These are phyloP conservation scores for Pythium rhizo-oryzae DNA, from an alignment of 352 stramenopile genomes.

Conservation along the genomic window DNA sequence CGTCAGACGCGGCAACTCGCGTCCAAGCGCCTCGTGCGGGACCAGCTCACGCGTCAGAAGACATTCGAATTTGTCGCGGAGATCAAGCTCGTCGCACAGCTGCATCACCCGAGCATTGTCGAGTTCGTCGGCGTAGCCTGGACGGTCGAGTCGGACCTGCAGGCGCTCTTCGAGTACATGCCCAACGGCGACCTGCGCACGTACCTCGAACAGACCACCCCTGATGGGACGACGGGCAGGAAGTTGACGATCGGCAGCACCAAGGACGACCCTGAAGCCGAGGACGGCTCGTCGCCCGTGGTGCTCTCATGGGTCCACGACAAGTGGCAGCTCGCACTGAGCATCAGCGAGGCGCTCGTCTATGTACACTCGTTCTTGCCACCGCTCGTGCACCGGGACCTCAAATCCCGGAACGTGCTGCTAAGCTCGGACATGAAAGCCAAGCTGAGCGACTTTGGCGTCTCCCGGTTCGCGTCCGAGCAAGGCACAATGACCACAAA, in stretches of 20 bases:
- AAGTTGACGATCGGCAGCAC: slow-evolving; percentile 39
- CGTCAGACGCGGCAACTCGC: slow-evolving; percentile 40
- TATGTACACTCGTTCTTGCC: slow-evolving; percentile 66
- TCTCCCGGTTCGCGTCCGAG: slow-evolving; percentile 42
- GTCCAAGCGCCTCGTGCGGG: slow-evolving; percentile 52
- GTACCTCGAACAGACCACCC: slow-evolving; percentile 40
- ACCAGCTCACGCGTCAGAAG: slow-evolving; percentile 44
- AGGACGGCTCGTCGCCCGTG: neutral
- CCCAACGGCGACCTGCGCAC: slow-evolving; percentile 52
- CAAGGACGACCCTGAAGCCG: slow-evolving; percentile 41
- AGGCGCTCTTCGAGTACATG: slow-evolving; percentile 76
- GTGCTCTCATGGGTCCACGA: slow-evolving; percentile 41
- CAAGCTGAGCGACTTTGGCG: slow-evolving; percentile 72
- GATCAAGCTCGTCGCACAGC: slow-evolving; percentile 63
- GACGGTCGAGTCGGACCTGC: slow-evolving; percentile 54
- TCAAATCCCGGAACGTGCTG: slow-evolving; percentile 66
- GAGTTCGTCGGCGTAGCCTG: slow-evolving; percentile 66
- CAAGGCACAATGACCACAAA: slow-evolving; percentile 55
- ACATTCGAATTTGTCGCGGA: slow-evolving; percentile 61
- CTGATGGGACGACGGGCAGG: neutral
- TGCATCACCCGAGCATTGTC: slow-evolving; percentile 72
- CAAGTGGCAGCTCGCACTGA: slow-evolving; percentile 31
- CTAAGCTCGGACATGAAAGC: slow-evolving; percentile 39
- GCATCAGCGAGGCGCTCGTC: slow-evolving; percentile 55
- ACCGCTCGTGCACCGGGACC: slow-evolving; percentile 56